Base-by-base conservation (phyloP, 164 flowering plant species). In the Tetracentron sinense region DNA sequence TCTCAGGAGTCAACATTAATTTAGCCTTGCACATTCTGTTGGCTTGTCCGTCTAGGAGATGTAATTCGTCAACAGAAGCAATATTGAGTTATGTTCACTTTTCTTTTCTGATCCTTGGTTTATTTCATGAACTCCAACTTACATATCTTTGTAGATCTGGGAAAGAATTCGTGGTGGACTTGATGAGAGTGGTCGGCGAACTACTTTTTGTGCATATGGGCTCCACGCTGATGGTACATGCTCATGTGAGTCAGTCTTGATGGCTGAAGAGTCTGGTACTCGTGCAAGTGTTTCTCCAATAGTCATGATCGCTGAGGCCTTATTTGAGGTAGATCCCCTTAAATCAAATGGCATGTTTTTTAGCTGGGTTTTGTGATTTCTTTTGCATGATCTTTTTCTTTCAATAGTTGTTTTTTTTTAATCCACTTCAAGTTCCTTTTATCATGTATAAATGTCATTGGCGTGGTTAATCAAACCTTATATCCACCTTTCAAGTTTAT, bases 271-370 rank as follows among this genome's bases (percentile, higher is more conserved):
- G 64, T 74, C 90, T 17, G 77, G 78, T 58, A 69, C 85, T 66
- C 90, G 79, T 66, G 82, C 85, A 71, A 88, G 88, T 63, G 85
- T 91, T 56, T 86, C 97, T 44, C 81, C 93, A 33, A 85, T 88
- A 59, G 86, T 91, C 53, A 73, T 91, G 91, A 88, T 91, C 51
- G 92, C 97, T 31, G 96, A 91, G 69, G 93, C 97, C 64, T 74
- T 91, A 62, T 88, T 87, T 76, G 96, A 91, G 97, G 97, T 87
- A 76, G 27, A 53, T 25, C 54, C 21, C 47, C 49, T 31, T 64
- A 20, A 11, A 46, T 38, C 22, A 20, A 62, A 11, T 35, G 1
- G 26, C 31, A 33, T 63, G 30, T 1, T 42, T 54, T 51, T 17
- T 46, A 10, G 20, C 44, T 38, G 11, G 30, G 17, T 47, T 14